Base-by-base conservation (phyloP, 768 basidiomycete genomes). In the Russula griseocarnosa region DNA sequence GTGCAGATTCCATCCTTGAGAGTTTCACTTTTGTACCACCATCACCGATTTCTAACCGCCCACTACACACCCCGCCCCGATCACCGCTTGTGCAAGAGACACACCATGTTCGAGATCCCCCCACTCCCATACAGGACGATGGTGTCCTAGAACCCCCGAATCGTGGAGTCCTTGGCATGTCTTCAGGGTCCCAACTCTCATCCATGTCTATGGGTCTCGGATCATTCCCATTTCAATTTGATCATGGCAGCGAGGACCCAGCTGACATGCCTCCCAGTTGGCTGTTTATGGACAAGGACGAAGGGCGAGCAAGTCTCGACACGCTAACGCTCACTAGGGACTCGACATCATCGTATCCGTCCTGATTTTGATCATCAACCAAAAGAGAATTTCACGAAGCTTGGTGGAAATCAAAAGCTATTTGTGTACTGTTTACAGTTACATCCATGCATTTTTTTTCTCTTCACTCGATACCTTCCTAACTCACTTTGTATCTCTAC, bases 1-100 rank as follows among this genome's bases (percentile, higher is more conserved):
- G 83, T 55, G 88, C 90, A 30, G 90, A 93, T 71, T 92, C 90
- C 3, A 90, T 93, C 68, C 79, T 93, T 30, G 91, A 92, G 74
- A 86, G 84, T 16, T 94, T 94, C 79, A 90, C 89, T 40, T 92
- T 94, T 72, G 90, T 94, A 10, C 92, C 92, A 26, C 92, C 92
- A 1, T 92, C 90, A 9, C 92, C 92, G 7, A 92, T 93, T 63
- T 91, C 90, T n/a, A 84, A 89, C 68, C 80, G 87, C 58, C 90
- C 90, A 11, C 77, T 85, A 69, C 80, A 89, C 65, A 85, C 88
- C 4, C 88, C 88, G 7, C 87, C 87, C 42, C 84, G 85, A 61
- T 91, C 90, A 13, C 89, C 90, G 10, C 77, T 88, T 22, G 79
- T 75, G 30, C 83, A 87, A 73, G 86, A 87, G 65, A 76, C 55